phyloP scores from a whole-genome alignment of 495 filamentous ascomycete genomes.

The Tuber magnatum region DNA sequence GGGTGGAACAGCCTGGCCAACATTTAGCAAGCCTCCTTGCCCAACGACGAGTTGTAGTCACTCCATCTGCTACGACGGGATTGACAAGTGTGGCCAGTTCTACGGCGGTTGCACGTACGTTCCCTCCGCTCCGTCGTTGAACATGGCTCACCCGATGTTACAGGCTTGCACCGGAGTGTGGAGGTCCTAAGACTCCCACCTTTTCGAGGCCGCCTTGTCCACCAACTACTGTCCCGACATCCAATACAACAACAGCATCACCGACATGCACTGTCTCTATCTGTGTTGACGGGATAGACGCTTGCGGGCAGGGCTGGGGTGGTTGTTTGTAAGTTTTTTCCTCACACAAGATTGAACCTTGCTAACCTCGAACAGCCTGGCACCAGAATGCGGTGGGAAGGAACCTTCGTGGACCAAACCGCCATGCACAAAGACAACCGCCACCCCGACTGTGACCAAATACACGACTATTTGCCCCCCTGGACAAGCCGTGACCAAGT shows the following conservation, averaged over 20 bases:
- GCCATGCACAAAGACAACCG: constrained; percentile 8
- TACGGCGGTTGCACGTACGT: constrained; percentile 29
- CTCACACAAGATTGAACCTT: background rate
- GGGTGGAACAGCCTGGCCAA: constrained; percentile 21
- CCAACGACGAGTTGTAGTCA: constrained; percentile 4
- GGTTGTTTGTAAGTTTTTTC: constrained; percentile 9
- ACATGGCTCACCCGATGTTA: background rate
- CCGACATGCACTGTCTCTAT: constrained; percentile 9
- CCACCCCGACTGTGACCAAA: constrained; percentile 8
- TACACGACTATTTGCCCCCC: constrained; percentile 9
- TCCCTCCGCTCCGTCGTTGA: background rate
- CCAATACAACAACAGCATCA: background rate
- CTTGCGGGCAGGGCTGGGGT: constrained; percentile 11
- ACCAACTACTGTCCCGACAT: background rate
- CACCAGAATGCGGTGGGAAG: background rate
- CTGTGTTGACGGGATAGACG: constrained; percentile 8
- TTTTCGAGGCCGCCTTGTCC: background rate
- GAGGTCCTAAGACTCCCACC: background rate
- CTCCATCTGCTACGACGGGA: constrained; percentile 10
- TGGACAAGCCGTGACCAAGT: constrained; percentile 8
- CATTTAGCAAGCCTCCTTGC: constrained; percentile 22
- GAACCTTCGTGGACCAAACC: background rate
- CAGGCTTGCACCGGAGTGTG: background rate
- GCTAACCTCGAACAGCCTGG: background rate
- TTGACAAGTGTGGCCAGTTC: constrained; percentile 26